Evolutionary conservation across 495 filamentous ascomycete genomes (phyloP).

Genomic region (Parathielavia appendiculata): DNA sequence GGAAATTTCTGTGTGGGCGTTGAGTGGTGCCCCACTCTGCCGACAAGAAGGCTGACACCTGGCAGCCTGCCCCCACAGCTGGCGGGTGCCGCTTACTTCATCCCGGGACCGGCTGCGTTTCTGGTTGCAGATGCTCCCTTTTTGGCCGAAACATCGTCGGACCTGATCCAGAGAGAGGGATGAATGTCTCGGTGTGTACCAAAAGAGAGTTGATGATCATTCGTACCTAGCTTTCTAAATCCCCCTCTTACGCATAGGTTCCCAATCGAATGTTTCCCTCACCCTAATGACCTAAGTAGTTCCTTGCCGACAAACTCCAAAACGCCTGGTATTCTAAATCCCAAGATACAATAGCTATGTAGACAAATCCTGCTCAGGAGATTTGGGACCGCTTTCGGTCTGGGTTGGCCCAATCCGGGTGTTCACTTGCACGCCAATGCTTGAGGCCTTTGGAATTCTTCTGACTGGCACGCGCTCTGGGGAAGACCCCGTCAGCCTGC

Average conservation of each 20-base stretch:
- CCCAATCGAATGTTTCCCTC: too few species aligned
- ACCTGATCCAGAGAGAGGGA: not conserved
- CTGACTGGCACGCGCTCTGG: constrained; percentile 40
- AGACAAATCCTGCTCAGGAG: not conserved
- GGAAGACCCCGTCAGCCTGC: constrained; percentile 39
- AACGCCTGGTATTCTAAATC: not conserved
- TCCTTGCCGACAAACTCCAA: not conserved
- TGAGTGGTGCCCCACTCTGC: constrained; percentile 29
- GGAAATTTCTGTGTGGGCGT: constrained; percentile 42
- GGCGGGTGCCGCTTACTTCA: constrained; percentile 5
- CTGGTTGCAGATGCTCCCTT: too few species aligned
- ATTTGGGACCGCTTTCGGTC: constrained; percentile 10
- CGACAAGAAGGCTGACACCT: constrained; percentile 12
- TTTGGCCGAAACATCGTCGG: constrained; percentile 4
- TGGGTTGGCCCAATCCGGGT: constrained; percentile 43
- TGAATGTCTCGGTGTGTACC: not conserved
- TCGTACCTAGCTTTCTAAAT: too few species aligned
- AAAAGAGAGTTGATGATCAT: too few species aligned
- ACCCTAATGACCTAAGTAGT: too few species aligned
- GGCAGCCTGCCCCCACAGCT: not conserved
- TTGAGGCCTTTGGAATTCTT: constrained; percentile 45
- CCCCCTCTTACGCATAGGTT: too few species aligned
- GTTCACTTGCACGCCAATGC: constrained; percentile 45
- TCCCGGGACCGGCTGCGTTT: too few species aligned
- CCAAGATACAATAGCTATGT: not conserved